Conservation (phyloP, 73 alveolate species). For the Loxodes magnus region DNA sequence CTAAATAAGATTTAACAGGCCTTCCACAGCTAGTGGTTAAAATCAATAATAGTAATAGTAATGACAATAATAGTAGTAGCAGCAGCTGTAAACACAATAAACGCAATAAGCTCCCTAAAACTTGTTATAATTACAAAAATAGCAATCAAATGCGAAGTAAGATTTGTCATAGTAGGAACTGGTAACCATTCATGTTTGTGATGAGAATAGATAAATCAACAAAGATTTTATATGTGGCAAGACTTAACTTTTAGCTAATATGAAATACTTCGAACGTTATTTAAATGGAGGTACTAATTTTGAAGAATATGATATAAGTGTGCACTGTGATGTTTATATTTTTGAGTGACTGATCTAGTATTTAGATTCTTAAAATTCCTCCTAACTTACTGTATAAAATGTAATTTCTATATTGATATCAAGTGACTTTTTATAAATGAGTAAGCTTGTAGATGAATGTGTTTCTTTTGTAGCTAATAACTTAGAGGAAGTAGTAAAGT, state of each 20-base stretch:
- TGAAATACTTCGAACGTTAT: conserved; percentile 60
- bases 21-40: too few species aligned
- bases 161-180: too few species aligned
- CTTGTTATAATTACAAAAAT: too few species aligned
- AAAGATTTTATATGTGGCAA: conserved; percentile 45
- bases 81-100: too few species aligned
- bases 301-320: conserved; percentile 61
- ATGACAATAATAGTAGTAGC: too few species aligned
- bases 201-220: conserved; percentile 37
- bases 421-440: conserved; percentile 39
- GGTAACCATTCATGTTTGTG: conserved; percentile 53
- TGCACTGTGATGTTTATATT: conserved; percentile 51
- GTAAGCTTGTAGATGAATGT: conserved; percentile 35
- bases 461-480: conserved; percentile 25
- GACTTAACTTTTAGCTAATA: conserved; percentile 24
- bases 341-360: conserved; percentile 61
- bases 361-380: conserved; percentile 19
- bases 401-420: conserved; percentile 45
- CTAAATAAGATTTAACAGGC: too few species aligned
- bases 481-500: conserved; percentile 30
- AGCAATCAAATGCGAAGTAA: too few species aligned
- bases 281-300: conserved; percentile 20
- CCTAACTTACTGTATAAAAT: conserved; percentile 25
- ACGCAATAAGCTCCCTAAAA: too few species aligned
- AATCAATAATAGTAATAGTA: too few species aligned